Evolutionary conservation across 2,329 filamentous ascomycete species (phyloP).

Genomic region (Ophiostoma ips): DNA sequence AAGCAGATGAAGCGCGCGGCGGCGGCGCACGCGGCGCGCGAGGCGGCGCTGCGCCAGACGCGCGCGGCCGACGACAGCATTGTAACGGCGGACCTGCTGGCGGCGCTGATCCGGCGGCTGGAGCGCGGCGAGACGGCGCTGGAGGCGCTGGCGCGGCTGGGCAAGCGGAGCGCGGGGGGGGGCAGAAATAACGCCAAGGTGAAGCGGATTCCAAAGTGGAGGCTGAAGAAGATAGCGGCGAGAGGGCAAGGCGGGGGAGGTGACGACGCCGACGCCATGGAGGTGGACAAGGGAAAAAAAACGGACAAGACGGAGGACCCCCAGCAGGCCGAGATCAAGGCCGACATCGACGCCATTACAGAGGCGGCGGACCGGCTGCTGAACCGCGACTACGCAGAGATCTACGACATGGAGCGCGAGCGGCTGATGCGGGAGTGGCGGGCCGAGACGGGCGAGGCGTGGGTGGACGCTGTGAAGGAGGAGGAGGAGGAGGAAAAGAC

Average conservation of each 20-base stretch:
- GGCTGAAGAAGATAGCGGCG: slow-evolving; percentile 31
- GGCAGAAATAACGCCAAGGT: slow-evolving; percentile 34
- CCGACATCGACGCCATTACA: slow-evolving; percentile 69
- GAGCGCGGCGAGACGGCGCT: slow-evolving; percentile 74
- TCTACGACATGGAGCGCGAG: slow-evolving; percentile 84
- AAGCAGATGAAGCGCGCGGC: slow-evolving; percentile 84
- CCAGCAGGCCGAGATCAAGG: slow-evolving; percentile 54
- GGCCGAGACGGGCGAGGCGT: slow-evolving; percentile 75
- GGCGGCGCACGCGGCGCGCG: slow-evolving; percentile 74
- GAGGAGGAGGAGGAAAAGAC: slow-evolving; percentile 2
- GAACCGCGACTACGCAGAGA: slow-evolving; percentile 69
- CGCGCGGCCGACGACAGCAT: slow-evolving; percentile 75
- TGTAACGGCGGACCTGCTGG: slow-evolving; percentile 65
- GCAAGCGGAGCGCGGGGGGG: slow-evolving; percentile 32
- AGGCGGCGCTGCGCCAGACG: slow-evolving; percentile 58
- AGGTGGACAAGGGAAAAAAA: slow-evolving; percentile 71
- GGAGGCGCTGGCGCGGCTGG: slow-evolving; percentile 73
- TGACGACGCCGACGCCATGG: slow-evolving; percentile 40
- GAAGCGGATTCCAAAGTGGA: slow-evolving; percentile 50
- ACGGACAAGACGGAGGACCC: slow-evolving; percentile 46
- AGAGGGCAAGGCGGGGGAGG: slow-evolving; percentile 41
- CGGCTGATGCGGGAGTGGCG: slow-evolving; percentile 68
- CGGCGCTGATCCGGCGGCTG: slow-evolving; percentile 55
- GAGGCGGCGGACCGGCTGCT: slow-evolving; percentile 81
- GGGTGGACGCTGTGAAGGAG: slow-evolving; percentile 36